Percentiles rank a stretch among this genome's conserved stretches.
Evolutionary conservation across 2,329 filamentous ascomycete species (phyloP).

Genomic region (Colletotrichum salicis): DNA sequence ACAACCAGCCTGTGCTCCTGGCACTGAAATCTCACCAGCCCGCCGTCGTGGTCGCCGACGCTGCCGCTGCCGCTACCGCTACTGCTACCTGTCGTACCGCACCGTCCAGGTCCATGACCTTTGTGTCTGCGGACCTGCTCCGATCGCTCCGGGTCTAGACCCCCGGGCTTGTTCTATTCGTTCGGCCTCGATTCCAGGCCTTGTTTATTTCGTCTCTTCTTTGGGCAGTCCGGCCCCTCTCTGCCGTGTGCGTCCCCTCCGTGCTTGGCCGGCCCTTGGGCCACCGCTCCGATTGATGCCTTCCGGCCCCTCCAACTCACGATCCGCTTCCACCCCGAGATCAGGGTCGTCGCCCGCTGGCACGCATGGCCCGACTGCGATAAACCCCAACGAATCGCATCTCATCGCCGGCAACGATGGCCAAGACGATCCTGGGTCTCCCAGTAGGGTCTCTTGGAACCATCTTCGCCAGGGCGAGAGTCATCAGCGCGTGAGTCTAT

Average conservation of each 20-base stretch:
- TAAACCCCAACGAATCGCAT: not conserved
- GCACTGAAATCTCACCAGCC: not conserved
- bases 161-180: not conserved
- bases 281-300: conserved; percentile 33
- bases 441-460: conserved; percentile 22
- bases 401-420: conserved; percentile 5
- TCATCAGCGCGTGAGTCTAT: conserved; percentile 24
- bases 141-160: not conserved
- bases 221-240: not conserved
- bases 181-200: not conserved
- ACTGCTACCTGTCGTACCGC: not conserved
- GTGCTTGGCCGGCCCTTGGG: conserved; percentile 9
- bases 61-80: not conserved
- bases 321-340: conserved; percentile 27
- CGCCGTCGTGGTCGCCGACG: not conserved
- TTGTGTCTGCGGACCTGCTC: not conserved
- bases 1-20: not conserved
- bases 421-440: not conserved
- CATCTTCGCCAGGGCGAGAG: conserved; percentile 31
- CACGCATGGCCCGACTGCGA: not conserved
- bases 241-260: conserved; percentile 13
- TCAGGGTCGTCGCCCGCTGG: conserved; percentile 11
- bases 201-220: not conserved
- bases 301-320: conserved; percentile 29
- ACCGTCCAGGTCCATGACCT: not conserved